Evolutionary conservation across 1,284 basidiomycete genomes (phyloP).

Genomic region (Naganishia liquefaciens): DNA sequence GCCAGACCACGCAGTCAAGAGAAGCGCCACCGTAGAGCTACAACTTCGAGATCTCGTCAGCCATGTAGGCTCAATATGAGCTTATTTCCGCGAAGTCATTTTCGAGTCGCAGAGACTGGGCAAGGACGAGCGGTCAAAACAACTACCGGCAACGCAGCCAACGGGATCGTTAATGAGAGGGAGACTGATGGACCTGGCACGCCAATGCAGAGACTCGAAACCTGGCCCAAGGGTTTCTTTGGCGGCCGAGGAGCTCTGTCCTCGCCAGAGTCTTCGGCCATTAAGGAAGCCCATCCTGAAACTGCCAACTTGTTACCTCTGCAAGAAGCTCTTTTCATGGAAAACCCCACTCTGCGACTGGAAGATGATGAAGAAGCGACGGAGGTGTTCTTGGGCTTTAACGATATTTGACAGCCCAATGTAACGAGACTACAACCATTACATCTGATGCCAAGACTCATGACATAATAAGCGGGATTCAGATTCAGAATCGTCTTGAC

Average conservation of each 20-base stretch:
- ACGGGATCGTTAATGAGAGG: neutral
- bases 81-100: neutral
- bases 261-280: too few relatives aligned
- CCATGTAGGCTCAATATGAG: slow-evolving; percentile 14
- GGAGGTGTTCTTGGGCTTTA: slow-evolving; percentile 19
- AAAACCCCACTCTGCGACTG: too few relatives aligned
- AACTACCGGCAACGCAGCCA: too few relatives aligned
- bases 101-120: too few relatives aligned
- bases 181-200: too few relatives aligned
- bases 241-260: too few relatives aligned
- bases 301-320: too few relatives aligned
- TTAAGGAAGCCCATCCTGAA: too few relatives aligned
- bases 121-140: too few relatives aligned
- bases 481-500: slow-evolving; percentile 64
- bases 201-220: too few relatives aligned
- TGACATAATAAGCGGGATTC: neutral
- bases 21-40: slow-evolving; percentile 9
- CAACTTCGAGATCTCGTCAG: slow-evolving; percentile 10
- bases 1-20: slow-evolving; percentile 2
- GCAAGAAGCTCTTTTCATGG: too few relatives aligned
- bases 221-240: too few relatives aligned
- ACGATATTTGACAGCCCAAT: slow-evolving; percentile 10
- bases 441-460: neutral
- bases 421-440: slow-evolving; percentile 17
- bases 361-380: slow-evolving; percentile 8